Evolutionary conservation across 1,139 yeast genomes (phyloP).

Genomic region (Taphrina confusa): DNA sequence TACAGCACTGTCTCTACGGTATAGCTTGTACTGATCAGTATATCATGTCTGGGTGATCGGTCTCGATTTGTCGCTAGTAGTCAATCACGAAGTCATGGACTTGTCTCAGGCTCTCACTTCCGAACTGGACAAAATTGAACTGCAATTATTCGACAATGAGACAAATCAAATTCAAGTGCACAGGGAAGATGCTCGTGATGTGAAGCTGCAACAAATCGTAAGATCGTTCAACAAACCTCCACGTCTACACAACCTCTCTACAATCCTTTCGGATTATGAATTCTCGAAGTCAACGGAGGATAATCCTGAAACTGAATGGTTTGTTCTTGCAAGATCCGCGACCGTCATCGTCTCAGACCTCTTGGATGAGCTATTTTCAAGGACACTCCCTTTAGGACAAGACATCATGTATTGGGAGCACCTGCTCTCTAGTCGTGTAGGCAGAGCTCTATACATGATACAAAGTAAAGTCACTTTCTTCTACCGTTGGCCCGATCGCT

Average conservation of each 20-base stretch:
- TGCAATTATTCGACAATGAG: not conserved
- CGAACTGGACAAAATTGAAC: slow-evolving; percentile 4
- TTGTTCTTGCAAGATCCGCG: slow-evolving; percentile 41
- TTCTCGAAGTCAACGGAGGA: slow-evolving; percentile 8
- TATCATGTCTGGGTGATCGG: too few species aligned
- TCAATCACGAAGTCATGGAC: slow-evolving; percentile 3
- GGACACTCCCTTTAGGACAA: slow-evolving; percentile 45
- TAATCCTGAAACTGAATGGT: slow-evolving; percentile 39
- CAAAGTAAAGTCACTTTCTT: slow-evolving; percentile 40
- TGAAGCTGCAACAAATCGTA: slow-evolving; percentile 13
- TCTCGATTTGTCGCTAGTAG: too few species aligned
- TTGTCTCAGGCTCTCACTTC: not conserved
- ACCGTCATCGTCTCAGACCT: slow-evolving; percentile 40
- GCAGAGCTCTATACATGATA: slow-evolving; percentile 42
- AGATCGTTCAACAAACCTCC: slow-evolving; percentile 25
- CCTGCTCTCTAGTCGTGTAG: slow-evolving; percentile 41
- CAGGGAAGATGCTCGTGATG: slow-evolving; percentile 8
- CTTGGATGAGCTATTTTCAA: slow-evolving; percentile 43
- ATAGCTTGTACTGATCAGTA: too few species aligned
- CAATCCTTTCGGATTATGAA: slow-evolving; percentile 9
- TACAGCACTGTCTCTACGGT: too few species aligned
- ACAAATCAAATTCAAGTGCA: not conserved
- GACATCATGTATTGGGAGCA: slow-evolving; percentile 47
- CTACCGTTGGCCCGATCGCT: not conserved
- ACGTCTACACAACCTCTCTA: slow-evolving; percentile 6